Evolutionary conservation across 495 filamentous ascomycete genomes (phyloP), one percentile per base, ranked within the genome.

Genomic region (Penicillium subrubescens): DNA sequence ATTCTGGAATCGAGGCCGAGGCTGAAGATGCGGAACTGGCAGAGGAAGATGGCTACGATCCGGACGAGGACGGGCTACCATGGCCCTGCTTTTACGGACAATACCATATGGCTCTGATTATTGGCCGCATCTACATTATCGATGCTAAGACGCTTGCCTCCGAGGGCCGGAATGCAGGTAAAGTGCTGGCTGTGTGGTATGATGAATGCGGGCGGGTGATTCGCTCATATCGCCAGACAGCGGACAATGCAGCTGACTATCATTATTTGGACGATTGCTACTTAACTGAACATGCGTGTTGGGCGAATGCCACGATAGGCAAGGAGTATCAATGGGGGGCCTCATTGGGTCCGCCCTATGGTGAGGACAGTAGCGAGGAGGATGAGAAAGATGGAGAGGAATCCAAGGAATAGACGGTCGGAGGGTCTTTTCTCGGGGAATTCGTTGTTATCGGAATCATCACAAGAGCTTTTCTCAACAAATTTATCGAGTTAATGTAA

Each of bases 191-290:
- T 5, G 21, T 60, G 25, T 64, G 48, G 37, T 64, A 33, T 23
- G 62, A 64, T 27, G 37, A 64, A n/a, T 64, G 46, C 37, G 62
- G 62, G 19, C 62, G 57, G 39, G 48, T 27, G 35, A 51, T 64
- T n/a, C 56, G 62, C 25, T 64, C 44, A 23, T 52, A 19, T 19
- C 56, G 62, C 3, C 56, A 64, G 23, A 27, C 31, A 21, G 6
- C 17, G 25, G 25, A 31, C 15, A 10, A 60, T 17, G 55, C 62
- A 19, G 46, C 25, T 23, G 35, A 58, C 31, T 35, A 54, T 31
- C 29, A 35, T 10, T 29, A 33, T 23, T 15, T 59, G 33, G 31
- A 4, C 10, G 14, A 43, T 64, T 17, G 6, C 12, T 34, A 55
- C 12, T 34, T 64, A 7, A 29, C 54, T 7, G 62, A 64, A 8